Base-by-base conservation (phyloP, 1,284 basidiomycete species). In the Leccinum subrobustum region DNA sequence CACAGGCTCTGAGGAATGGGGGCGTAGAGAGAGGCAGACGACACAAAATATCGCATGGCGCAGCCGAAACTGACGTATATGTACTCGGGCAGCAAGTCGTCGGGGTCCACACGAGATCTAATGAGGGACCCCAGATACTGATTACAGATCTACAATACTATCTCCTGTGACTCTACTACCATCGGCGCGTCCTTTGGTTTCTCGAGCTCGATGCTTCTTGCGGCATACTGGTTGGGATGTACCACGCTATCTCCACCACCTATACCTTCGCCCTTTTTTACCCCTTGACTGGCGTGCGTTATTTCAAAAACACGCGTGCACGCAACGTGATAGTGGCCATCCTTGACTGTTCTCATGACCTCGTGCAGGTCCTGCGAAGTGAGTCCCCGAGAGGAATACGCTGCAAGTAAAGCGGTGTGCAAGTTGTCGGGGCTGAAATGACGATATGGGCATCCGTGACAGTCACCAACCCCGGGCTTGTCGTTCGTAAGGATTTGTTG, bases 241-340 rank as follows among this genome's bases (percentile, higher is more conserved):
- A 87, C 91, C 31, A 98, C 93, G 64, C 87, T 93, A 73, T 98
- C 96, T 0, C 93, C 93, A 11, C 81, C 84, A 4, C 94, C 93
- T 53, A 97, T 70, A 0, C 96, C 96, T 31, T 96, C 92, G 3
- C 95, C 95, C 74, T 93, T 95, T 76, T 86, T 89, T 60, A 97
- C 85, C 6, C 89, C 90, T 63, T 79, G 78, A 50, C 77, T 73
- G 16, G 80, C 78, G 75, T 99, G 96, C 20, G 95, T 97, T 52
- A 98, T 84, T 79, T 99, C 97, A 76, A 96, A 99, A 37, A 99
- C 92, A 16, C 96, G 83, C 18, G 97, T 99, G 77, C 97, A 99
- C 4, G 96, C 97, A 53, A 99, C 89, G 73, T 99, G 96, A 74
- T 90, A 98, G 73, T 97, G 95, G 3, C 84, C 80, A 14, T 80